Base-by-base conservation (phyloP, 1,284 basidiomycete genomes). In the Boletus semigastroideus region DNA sequence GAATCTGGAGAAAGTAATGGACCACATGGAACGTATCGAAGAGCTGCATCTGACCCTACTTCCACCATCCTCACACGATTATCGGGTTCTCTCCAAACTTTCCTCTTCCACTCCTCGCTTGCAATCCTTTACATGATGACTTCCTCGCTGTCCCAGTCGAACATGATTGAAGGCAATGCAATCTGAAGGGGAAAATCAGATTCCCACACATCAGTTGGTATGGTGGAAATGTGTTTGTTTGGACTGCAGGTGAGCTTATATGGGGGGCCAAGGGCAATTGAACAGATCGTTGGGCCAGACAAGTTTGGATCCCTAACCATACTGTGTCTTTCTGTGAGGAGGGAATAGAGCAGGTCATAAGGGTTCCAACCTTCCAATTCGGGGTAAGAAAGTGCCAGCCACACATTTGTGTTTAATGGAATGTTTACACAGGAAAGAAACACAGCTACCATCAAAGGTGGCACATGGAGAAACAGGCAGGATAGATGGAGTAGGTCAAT, bases 21-120 rank as follows among this genome's bases (percentile, higher is more conserved):
- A 49, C 51, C 19, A 59, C 56, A 6, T 46, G 41, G 54, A 64
- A 55, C 53, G 62, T 53, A 40, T 55, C 40, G 41, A 59, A 16
- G 59, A 58, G 19, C 38, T 68, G 19, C 12, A 6, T 13, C 2
- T 37, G 17, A 11, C 25, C 25, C 3, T 1, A 0, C 1, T 19
- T 19, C 5, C 17, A 37, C 0, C 4, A n/a, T n/a, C n/a, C 4
- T 6, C 36, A 17, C 12, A 37, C 36, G 11, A 5, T 31, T 1
- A 36, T 8, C n/a, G 5, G 10, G 34, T 17, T 36, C 36, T 30
- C 31, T 9, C 7, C 17, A 17, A 9, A 14, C 25, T 43, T 20
- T 31, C 56, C 30, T 46, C 50, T 6, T 27, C 17, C 8, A 52
- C 61, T 11, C 56, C 59, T 25, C 43, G 34, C 7, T 40, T 61